Evolutionary conservation across 495 filamentous ascomycete species (phyloP), one percentile per base, ranked within the genome.

Genomic region (Bacidia rubella): DNA sequence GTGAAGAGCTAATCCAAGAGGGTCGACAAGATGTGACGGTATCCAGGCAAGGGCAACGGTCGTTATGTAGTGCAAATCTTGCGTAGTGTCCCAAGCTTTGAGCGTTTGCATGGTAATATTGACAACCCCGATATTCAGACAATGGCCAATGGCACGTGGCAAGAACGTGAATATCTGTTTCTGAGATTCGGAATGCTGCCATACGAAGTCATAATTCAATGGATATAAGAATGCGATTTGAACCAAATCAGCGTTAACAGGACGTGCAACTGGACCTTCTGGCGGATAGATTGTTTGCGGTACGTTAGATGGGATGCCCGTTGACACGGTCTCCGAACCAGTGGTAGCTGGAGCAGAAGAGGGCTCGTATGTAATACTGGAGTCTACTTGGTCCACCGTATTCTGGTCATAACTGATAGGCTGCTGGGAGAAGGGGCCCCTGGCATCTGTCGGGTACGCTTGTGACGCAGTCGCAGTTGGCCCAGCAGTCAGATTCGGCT

Each of bases 121-220:
- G 5, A 63, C 53, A 7, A 40, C 10, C 0, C 70, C 61, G 51
- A 85, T 68, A 9, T 68, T 66, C 21, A 84, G 68, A 38, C 81
- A 86, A 48, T 81, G 74, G n/a, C 74, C 70, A 48, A 98, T 72
- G 49, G 86, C 89, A 53, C 77, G 60, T 0, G 87, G 89, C 10
- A 95, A 72, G 54, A 78, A 86, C 27, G 78, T 60, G 74, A 96
- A 96, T 61, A 98, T 88, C 68, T 97, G 93, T 22, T 79, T 79
- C 10, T 85, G 82, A 21, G 88, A 83, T 55, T 82, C 69, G 12
- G 75, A 65, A 29, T 80, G 78, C 1, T 66, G 68, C 21, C 83
- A 84, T 25, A 98, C 85, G 62, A 90, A 94, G 4, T 69, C 66
- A 65, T 92, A 98, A 62, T 93, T 89, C 54, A 93, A 76, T 3